Evolutionary conservation across 2,329 filamentous ascomycete genomes (phyloP).

Genomic region (Aspergillus intermedius): DNA sequence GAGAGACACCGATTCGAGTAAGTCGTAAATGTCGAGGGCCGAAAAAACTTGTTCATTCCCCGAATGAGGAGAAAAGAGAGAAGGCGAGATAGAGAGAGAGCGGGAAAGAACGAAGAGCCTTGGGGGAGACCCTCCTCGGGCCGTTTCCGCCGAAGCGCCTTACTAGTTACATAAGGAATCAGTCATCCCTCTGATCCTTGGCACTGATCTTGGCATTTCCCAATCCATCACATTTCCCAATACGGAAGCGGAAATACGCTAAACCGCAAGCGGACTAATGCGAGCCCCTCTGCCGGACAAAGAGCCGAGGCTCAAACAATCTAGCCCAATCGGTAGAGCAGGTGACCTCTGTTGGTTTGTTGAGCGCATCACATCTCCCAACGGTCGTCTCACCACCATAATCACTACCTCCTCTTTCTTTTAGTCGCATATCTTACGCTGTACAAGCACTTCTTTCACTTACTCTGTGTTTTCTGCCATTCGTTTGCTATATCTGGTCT

Average conservation of each 20-base stretch:
- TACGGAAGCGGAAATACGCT: not conserved
- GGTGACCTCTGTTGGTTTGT: slow-evolving; percentile 11
- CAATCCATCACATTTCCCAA: not conserved
- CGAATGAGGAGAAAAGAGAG: slow-evolving; percentile 5
- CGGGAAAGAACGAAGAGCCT: not conserved
- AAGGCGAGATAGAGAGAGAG: slow-evolving; percentile 4
- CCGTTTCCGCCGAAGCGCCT: not conserved
- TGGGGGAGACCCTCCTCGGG: not conserved
- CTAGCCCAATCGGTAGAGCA: slow-evolving; percentile 2
- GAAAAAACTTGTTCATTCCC: not conserved
- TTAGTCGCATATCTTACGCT: not conserved
- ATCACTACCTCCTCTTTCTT: slow-evolving; percentile 1
- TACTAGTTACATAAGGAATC: not conserved
- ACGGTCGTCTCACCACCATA: slow-evolving; percentile 5
- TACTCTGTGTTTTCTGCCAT: slow-evolving; percentile 4
- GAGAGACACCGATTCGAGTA: not conserved
- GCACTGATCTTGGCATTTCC: not conserved
- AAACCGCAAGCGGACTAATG: slow-evolving; percentile 2
- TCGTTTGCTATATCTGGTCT: not conserved
- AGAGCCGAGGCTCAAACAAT: slow-evolving; percentile 1
- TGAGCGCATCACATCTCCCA: slow-evolving; percentile 12
- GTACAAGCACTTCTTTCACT: not conserved
- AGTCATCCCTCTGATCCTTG: slow-evolving; percentile 2
- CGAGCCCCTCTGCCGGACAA: slow-evolving; percentile 1
- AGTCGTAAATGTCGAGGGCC: not conserved